Conservation (phyloP, 352 stramenopile species). For the Elongisporangium prolatum region DNA sequence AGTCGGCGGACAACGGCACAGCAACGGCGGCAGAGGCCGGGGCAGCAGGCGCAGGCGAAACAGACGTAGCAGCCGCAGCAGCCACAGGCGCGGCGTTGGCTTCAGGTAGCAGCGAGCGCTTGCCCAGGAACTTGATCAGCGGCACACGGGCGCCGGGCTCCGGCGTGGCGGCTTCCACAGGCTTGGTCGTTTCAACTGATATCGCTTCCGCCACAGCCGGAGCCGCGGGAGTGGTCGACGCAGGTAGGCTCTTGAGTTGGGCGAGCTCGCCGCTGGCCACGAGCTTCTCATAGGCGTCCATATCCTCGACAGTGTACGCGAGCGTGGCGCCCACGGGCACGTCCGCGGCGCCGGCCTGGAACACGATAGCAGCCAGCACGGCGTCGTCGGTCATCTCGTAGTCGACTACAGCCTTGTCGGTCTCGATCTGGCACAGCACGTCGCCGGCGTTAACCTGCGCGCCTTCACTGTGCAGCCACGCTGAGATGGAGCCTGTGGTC, state of each 20-base stretch:
- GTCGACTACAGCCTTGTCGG: slow-evolving; percentile 98
- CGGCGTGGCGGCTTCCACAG: slow-evolving; percentile 6
- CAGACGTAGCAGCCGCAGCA: slow-evolving; percentile 6
- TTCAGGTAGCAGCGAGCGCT: slow-evolving; percentile 59
- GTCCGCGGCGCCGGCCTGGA: slow-evolving; percentile 79
- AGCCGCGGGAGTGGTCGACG: slow-evolving; percentile 14
- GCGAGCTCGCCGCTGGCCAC: slow-evolving; percentile 51
- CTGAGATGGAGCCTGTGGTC: slow-evolving; percentile 90
- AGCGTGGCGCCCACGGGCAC: slow-evolving; percentile 92
- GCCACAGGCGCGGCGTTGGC: slow-evolving; percentile 3
- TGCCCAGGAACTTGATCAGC: slow-evolving; percentile 85
- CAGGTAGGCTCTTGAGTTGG: slow-evolving; percentile 25
- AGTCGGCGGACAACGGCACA: slow-evolving; percentile 32
- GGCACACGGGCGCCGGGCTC: slow-evolving; percentile 34
- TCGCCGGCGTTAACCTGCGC: slow-evolving; percentile 88
- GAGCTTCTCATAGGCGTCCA: slow-evolving; percentile 65
- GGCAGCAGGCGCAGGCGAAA: slow-evolving; percentile 9
- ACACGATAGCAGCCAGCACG: slow-evolving; percentile 93
- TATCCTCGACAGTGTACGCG: slow-evolving; percentile 93
- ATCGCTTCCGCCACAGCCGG: slow-evolving; percentile 3
- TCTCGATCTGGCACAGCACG: slow-evolving; percentile 96
- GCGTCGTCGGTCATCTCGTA: slow-evolving; percentile 98
- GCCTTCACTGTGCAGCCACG: slow-evolving; percentile 93
- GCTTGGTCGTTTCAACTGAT: slow-evolving; percentile 2
- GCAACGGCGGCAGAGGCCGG: slow-evolving; percentile 5